These are phyloP conservation scores for Ustilago vetiveriae DNA, from an alignment of 1,284 basidiomycete species.

Conservation along the genomic window DNA sequence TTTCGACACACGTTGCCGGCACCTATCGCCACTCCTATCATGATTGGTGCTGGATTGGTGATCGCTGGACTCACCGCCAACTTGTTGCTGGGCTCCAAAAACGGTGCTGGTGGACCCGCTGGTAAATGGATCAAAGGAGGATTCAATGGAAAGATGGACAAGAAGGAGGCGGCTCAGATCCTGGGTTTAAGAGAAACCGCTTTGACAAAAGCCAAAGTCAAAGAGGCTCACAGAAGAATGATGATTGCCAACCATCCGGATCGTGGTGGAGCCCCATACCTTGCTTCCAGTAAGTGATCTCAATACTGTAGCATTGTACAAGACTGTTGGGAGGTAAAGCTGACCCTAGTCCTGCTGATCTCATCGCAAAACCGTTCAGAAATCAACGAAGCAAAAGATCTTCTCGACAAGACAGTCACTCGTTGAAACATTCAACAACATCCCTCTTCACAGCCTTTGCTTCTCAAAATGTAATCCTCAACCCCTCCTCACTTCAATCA, in stretches of 20 bases:
- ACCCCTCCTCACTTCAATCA: not conserved
- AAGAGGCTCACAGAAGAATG: constrained; percentile 67
- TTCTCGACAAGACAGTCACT: constrained; percentile 59
- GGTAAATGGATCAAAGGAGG: constrained; percentile 93
- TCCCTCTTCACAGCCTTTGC: too few relatives aligned
- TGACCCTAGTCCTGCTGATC: too few relatives aligned
- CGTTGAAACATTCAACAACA: constrained; percentile 21
- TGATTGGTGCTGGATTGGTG: constrained; percentile 58
- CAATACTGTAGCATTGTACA: too few relatives aligned
- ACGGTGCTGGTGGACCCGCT: constrained; percentile 67
- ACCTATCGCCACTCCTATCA: constrained; percentile 55
- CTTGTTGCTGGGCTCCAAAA: constrained; percentile 44
- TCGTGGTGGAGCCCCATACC: constrained; percentile 90
- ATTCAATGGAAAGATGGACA: constrained; percentile 95
- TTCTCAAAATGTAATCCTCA: too few relatives aligned
- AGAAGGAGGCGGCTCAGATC: constrained; percentile 88
- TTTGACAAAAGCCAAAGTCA: constrained; percentile 62
- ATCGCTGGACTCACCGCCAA: constrained; percentile 58
- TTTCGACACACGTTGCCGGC: constrained; percentile 42
- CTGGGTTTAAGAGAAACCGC: constrained; percentile 75
- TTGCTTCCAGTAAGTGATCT: constrained; percentile 78
- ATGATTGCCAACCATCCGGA: constrained; percentile 84
- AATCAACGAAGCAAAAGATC: constrained; percentile 67
- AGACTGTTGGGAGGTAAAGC: too few relatives aligned
- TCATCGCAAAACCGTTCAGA: too few relatives aligned